Base-by-base conservation (phyloP, 1,139 yeast species). In the Blastobotrys raffinosifermentans region DNA sequence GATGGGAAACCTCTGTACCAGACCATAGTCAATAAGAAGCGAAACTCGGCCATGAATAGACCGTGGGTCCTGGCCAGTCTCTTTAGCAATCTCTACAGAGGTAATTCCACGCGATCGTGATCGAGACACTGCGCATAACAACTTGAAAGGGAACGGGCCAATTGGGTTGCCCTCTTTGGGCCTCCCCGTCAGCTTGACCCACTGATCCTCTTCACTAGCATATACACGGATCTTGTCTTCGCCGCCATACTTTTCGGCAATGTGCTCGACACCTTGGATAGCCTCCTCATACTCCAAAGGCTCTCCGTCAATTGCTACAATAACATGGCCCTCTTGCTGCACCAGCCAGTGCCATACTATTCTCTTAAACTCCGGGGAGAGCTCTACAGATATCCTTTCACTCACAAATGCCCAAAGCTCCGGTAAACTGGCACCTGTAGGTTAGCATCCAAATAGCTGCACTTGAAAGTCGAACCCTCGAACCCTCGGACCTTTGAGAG, bases 51-150 rank as follows among this genome's bases (percentile, higher is more conserved):
- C 61, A 36, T 55, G 57, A 6, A 65, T 40, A 2, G 67, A 62
- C n/a, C 70, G 51, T 2, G 66, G 56, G 38, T 65, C 70, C 40
- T 65, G 70, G 10, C 62, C 60, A 0, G 68, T 63, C 14, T 45
- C 43, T 17, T 50, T 49, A 11, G 64, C 55, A 17, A 59, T 49
- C 14, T 64, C 65, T n/a, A 62, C 49, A 17, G 56, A 54, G 1
- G 66, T 57, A 10, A 62, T 41, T 4, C 70, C 70, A 6, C 50
- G 47, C 9, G 48, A 48, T 14, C 69, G 53, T 2, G 59, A 46
- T 26, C 61, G 52, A 0, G 67, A 56, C 10, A 64, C 55, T 4
- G 59, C 59, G 31, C 65, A 56, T 2, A 65, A 51, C 15, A 65
- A 40, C 11, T 55, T 55, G 38, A 64, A 65, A 4, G 69, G 62